phyloP scores from a whole-genome alignment of 148 eudicot genomes.

The Beta vulgaris region DNA sequence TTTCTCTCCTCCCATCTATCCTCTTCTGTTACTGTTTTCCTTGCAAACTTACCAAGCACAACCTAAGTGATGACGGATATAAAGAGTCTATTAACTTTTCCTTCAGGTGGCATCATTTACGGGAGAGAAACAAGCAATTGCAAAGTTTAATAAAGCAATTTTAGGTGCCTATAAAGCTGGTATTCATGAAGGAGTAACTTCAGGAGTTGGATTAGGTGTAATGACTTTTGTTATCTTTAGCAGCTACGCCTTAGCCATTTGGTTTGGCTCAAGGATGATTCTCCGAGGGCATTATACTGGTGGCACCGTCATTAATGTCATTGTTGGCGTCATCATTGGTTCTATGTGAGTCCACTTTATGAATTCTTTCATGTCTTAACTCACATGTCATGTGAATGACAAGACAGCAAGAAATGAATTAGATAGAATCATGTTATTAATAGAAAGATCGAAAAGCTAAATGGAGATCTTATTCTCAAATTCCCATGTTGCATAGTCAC shows the following conservation, averaged over 20 bases:
- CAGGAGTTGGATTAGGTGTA: constrained; percentile 52
- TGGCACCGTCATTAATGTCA: constrained; percentile 52
- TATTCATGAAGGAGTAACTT: constrained; percentile 45
- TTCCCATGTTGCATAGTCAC: too few relatives aligned
- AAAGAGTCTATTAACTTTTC: too few relatives aligned
- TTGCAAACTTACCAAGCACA: too few relatives aligned
- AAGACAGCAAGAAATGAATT: too few relatives aligned
- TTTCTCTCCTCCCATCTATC: too few relatives aligned
- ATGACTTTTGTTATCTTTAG: constrained; percentile 35
- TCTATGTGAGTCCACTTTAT: constrained; percentile 46
- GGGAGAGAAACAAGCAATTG: constrained; percentile 57
- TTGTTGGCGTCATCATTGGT: constrained; percentile 54
- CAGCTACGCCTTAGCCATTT: constrained; percentile 54
- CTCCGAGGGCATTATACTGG: constrained; percentile 48
- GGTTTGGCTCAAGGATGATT: constrained; percentile 69
- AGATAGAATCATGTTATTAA: too few relatives aligned
- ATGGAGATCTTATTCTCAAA: too few relatives aligned
- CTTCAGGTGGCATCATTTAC: constrained; percentile 74
- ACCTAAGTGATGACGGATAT: too few relatives aligned
- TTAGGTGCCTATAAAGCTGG: constrained; percentile 43
- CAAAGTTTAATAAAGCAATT: constrained; percentile 42
- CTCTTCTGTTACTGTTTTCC: too few relatives aligned
- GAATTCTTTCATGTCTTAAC: background rate
- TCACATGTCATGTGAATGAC: background rate
- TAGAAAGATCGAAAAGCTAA: too few relatives aligned